Base-by-base conservation (phyloP, 164 flowering plant species). In the Nelumbo lutea region DNA sequence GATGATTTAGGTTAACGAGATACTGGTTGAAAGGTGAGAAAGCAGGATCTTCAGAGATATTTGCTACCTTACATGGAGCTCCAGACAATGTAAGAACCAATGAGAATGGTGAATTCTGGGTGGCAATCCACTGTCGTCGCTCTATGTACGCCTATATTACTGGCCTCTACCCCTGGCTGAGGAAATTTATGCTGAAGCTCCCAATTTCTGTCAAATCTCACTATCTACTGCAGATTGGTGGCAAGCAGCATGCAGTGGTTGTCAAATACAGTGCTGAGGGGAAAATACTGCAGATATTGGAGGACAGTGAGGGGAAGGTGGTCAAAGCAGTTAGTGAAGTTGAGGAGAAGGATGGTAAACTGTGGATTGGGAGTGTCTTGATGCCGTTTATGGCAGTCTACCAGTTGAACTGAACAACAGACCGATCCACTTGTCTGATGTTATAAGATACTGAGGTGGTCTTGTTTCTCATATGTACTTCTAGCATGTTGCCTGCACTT, bases 311-410 rank as follows among this genome's bases (percentile, higher is more conserved):
- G 38, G 98, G 98, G 13, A 91, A 88, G 80, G 96, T 91, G 27
- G 96, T 95, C 14, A 91, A 48, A 74, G 88, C 92, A 2, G 82
- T 87, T 3, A 95, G 98, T 68, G 98, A 95, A 78, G 96, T 86
- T 40, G 96, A 91, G 69, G 98, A 91, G 78, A 88, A 69, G 70
- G 92, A 95, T 62, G 98, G 96, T 56, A 87, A 91, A 75, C 84
- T 95, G 39, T 95, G 97, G 97, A 82, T 95, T 52, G 98, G 98
- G 7, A 89, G 96, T 71, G 97, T 92, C 47, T 69, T 95, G 71
- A 86, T 89, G 94, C 85, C 90, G 1, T 90, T 85, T 59, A 67
- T 92, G 61, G 98, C 89, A 27, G 96, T 92, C 40, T 89, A 90
- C 70, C 47, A 77, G 72, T 79, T 82, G 70, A 27, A 27, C 27